These are phyloP conservation scores for Allomyces macrogynus DNA, from an alignment of 192 early-diverging fungal genomes.

Conservation along the genomic window DNA sequence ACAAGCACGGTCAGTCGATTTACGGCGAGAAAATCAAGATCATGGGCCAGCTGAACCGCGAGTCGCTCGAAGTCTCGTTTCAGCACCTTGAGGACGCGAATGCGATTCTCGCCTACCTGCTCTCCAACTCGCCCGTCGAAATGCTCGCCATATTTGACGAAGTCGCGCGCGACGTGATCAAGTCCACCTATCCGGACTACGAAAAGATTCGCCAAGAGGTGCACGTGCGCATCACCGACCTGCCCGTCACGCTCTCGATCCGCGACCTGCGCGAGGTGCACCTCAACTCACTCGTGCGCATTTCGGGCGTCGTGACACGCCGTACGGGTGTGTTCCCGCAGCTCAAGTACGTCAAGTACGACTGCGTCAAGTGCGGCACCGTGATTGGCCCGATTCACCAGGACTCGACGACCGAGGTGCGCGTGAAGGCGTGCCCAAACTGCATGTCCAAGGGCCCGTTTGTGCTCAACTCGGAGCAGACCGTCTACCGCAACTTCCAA, in stretches of 20 bases:
- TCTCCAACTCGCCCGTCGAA: conserved; percentile 70
- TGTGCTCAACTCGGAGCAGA: conserved; percentile 76
- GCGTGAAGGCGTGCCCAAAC: conserved; percentile 56
- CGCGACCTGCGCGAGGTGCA: conserved; percentile 80
- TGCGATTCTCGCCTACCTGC: conserved; percentile 67
- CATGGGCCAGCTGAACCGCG: conserved; percentile 69
- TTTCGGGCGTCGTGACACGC: conserved; percentile 78
- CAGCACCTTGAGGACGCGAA: conserved; percentile 58
- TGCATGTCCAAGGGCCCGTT: conserved; percentile 90
- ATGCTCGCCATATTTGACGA: conserved; percentile 81
- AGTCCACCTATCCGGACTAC: conserved; percentile 75
- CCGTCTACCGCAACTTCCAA: conserved; percentile 95
- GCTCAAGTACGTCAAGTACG: conserved; percentile 88
- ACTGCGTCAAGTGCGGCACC: conserved; percentile 81
- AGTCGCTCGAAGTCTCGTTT: conserved; percentile 75
- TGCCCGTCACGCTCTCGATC: conserved; percentile 64
- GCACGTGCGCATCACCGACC: conserved; percentile 77
- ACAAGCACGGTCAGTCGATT: conserved; percentile 67
- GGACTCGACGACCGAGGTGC: conserved; percentile 71
- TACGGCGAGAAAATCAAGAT: conserved; percentile 79
- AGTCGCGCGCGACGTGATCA: conserved; percentile 76
- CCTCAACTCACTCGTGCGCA: conserved; percentile 75
- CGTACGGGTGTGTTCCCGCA: conserved; percentile 93
- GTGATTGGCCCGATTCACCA: conserved; percentile 86
- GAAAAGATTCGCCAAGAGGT: conserved; percentile 77